Conservation (phyloP, 495 filamentous ascomycete genomes). For the Penicillium coprophilum region DNA sequence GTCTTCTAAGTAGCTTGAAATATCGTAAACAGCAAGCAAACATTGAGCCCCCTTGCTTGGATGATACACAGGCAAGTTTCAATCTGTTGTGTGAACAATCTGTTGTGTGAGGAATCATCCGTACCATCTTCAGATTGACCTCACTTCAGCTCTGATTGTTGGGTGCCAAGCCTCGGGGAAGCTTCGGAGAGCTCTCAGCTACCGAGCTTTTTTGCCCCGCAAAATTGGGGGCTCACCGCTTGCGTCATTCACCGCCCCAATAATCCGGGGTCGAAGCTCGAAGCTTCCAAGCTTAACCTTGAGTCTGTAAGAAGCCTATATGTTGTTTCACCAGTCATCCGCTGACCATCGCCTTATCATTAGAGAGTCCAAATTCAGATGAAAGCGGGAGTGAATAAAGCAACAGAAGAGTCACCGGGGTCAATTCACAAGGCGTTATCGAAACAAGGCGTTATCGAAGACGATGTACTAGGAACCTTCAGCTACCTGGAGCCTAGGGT, state of each 20-base stretch:
- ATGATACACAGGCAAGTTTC: not conserved
- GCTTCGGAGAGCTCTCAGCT: conserved; percentile 6
- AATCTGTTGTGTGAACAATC: not conserved
- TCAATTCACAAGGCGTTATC: not conserved
- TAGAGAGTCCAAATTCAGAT: not conserved
- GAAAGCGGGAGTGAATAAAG: not conserved
- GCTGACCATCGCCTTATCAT: not conserved
- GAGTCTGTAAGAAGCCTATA: not conserved
- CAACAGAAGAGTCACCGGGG: not conserved
- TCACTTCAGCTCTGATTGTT: not conserved
- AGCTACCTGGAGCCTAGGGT: not conserved
- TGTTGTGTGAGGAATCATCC: not conserved
- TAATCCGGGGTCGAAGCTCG: conserved; percentile 10
- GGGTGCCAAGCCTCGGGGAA: not conserved
- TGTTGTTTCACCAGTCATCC: not conserved
- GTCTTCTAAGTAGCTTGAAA: not conserved
- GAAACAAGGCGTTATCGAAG: not conserved
- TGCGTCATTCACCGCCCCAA: conserved; percentile 14
- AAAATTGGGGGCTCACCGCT: conserved; percentile 4
- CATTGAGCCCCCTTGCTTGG: not conserved
- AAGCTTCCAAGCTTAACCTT: conserved; percentile 8
- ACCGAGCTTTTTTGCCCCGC: conserved; percentile 8
- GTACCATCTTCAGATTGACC: not conserved
- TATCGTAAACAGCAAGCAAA: not conserved
- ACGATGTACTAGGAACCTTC: not conserved